Evolutionary conservation across 257 asterid genomes (phyloP).

Genomic region (Fraxinus quadrangulata): DNA sequence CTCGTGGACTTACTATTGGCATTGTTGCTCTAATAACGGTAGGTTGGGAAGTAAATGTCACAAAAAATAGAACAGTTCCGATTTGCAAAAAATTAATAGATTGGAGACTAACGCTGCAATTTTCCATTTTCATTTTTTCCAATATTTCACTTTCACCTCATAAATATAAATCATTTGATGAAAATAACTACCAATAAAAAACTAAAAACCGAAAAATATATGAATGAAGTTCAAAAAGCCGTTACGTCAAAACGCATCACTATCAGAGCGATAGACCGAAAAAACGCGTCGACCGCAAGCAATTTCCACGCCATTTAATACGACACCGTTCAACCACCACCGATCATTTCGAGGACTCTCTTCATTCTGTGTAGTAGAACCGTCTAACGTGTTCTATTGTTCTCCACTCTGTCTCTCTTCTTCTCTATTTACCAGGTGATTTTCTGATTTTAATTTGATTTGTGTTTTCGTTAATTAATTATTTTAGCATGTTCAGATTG

Average conservation of each 20-base stretch:
- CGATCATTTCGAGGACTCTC: slow-evolving; percentile 28
- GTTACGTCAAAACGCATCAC: slow-evolving; percentile 29
- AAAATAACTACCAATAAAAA: background rate
- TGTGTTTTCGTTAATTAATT: background rate
- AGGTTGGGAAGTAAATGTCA: background rate
- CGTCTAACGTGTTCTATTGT: slow-evolving; percentile 15
- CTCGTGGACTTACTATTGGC: no score
- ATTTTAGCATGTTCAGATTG: background rate
- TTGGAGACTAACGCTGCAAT: background rate
- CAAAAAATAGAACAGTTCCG: background rate
- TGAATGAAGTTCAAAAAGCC: slow-evolving; percentile 17
- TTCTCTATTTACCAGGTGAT: slow-evolving; percentile 32
- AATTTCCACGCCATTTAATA: slow-evolving; percentile 5
- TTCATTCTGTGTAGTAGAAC: no score
- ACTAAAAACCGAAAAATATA: no score
- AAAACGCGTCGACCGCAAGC: slow-evolving; percentile 21
- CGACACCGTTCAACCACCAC: slow-evolving; percentile 32
- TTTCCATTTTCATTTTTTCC: background rate
- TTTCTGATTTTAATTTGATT: slow-evolving; percentile 1
- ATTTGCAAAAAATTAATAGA: background rate
- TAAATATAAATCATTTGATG: background rate
- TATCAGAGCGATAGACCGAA: slow-evolving; percentile 15
- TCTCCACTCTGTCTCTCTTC: slow-evolving; percentile 19
- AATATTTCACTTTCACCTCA: background rate
- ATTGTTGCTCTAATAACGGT: no score